A percentile compares a stretch with the other conserved stretches of the same genome.
These are phyloP conservation scores for Telfairia occidentalis DNA, from an alignment of 331 rosid species.

Conservation along the genomic window DNA sequence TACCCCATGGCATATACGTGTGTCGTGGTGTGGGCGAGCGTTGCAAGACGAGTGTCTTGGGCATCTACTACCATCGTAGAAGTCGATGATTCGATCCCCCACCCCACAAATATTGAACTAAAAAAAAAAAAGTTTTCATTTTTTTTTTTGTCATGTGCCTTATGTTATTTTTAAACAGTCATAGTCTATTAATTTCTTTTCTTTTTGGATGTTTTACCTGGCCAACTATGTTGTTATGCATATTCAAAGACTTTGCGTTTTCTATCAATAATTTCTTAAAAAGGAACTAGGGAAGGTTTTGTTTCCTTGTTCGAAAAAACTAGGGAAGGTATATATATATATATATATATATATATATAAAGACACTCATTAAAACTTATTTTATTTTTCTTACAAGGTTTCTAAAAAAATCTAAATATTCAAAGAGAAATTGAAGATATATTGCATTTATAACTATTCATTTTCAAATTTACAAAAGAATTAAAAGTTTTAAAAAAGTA, in stretches of 20 bases:
- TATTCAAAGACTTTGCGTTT: background rate
- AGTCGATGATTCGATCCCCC: no score
- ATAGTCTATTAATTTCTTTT: background rate
- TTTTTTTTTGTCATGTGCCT: background rate
- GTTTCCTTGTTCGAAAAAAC: background rate
- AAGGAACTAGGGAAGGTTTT: background rate
- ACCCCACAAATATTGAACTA: no score
- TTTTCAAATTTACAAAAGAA: background rate
- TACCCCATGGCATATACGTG: no score
- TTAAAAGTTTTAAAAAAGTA: background rate
- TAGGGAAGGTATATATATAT: background rate
- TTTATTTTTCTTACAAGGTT: background rate
- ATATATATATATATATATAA: background rate
- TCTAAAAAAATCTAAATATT: background rate
- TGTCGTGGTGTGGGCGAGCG: no score
- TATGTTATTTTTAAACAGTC: background rate
- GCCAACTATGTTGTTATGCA: background rate
- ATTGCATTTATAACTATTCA: no score
- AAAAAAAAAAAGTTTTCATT: no score
- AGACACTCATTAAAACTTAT: background rate
- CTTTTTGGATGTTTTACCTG: no score
- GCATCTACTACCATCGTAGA: no score
- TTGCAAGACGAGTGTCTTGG: no score
- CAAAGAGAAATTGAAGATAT: background rate
- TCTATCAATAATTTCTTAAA: background rate